Evolutionary conservation across 2,329 filamentous ascomycete genomes (phyloP).

Genomic region (Leptosphaerulina australis): DNA sequence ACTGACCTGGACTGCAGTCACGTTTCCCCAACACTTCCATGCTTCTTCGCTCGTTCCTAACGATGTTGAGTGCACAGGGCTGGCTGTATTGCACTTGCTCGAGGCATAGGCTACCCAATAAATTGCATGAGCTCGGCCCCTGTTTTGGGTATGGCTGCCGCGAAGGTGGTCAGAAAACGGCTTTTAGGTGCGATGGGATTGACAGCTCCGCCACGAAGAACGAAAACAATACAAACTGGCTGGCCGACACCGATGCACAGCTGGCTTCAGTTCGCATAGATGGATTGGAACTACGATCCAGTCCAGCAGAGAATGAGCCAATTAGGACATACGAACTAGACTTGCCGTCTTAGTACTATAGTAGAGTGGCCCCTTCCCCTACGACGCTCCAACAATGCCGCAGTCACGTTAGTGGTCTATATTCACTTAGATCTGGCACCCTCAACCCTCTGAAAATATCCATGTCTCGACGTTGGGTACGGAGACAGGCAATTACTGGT

Average conservation of each 20-base stretch:
- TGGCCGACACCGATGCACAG: neutral
- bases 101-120: neutral
- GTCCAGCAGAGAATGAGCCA: neutral
- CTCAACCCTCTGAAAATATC: too few relatives aligned
- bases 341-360: neutral
- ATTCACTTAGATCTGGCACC: too few relatives aligned
- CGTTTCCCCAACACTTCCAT: too few relatives aligned
- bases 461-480: too few relatives aligned
- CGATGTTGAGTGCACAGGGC: neutral
- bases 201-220: constrained; percentile 5
- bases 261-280: neutral
- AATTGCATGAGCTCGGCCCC: neutral
- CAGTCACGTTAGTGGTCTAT: too few relatives aligned
- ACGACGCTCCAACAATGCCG: neutral
- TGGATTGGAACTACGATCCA: neutral
- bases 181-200: neutral
- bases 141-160: neutral
- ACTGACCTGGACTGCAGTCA: too few relatives aligned
- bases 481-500: too few relatives aligned
- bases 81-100: neutral
- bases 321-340: neutral
- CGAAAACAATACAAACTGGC: neutral
- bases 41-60: too few relatives aligned
- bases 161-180: neutral
- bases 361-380: neutral